Evolutionary conservation across 1,284 basidiomycete genomes (phyloP).

Genomic region (Cystobasidium pallidum): DNA sequence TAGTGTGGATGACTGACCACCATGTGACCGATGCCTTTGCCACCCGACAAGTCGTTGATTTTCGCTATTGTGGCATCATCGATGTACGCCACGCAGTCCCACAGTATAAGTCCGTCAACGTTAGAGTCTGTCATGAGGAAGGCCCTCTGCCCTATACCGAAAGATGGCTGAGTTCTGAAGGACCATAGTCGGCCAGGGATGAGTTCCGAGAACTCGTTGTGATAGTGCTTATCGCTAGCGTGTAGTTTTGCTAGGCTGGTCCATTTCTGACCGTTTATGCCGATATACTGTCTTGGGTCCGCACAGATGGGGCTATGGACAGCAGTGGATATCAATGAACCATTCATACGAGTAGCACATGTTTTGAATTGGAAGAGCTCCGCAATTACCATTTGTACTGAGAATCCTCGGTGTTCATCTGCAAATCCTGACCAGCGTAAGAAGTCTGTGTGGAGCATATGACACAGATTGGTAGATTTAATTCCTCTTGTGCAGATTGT

Average conservation of each 20-base stretch:
- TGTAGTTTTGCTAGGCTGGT: constrained; percentile 46
- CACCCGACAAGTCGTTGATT: constrained; percentile 45
- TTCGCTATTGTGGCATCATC: constrained; percentile 46
- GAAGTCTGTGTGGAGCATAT: constrained; percentile 47
- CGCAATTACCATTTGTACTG: constrained; percentile 44
- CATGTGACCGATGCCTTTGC: constrained; percentile 47
- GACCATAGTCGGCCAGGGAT: constrained; percentile 46
- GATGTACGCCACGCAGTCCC: constrained; percentile 49
- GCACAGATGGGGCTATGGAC: constrained; percentile 22
- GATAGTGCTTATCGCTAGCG: constrained; percentile 6
- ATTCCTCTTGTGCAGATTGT: constrained; percentile 18
- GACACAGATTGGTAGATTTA: constrained; percentile 43
- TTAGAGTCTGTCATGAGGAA: constrained; percentile 47
- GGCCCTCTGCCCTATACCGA: constrained; percentile 49
- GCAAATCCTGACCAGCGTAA: constrained; percentile 27
- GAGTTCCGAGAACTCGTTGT: constrained; percentile 47
- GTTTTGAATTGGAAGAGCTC: constrained; percentile 31
- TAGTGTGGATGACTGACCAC: constrained; percentile 48
- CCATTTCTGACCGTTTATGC: constrained; percentile 47
- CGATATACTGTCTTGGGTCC: constrained; percentile 46
- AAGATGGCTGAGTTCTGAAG: constrained; percentile 43
- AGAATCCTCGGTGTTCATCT: constrained; percentile 41
- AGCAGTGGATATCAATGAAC: background rate
- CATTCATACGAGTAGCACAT: background rate
- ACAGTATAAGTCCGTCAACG: constrained; percentile 46